Evolutionary conservation across 2,329 filamentous ascomycete species (phyloP).

Genomic region (Fusarium devonianum): DNA sequence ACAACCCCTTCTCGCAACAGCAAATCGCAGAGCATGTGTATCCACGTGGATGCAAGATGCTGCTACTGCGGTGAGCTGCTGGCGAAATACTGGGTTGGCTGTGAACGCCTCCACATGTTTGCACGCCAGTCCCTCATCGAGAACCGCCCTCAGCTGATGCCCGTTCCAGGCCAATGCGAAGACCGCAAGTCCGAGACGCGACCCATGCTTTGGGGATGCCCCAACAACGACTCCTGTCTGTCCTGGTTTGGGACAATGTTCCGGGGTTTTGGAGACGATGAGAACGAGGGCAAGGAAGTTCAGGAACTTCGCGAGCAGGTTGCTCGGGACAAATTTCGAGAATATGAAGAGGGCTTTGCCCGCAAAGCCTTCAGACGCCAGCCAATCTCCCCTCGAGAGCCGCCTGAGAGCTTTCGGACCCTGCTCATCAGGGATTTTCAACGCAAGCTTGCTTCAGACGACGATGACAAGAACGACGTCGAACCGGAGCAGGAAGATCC

Average conservation of each 20-base stretch:
- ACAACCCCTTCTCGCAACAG: too few relatives aligned
- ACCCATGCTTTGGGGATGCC: constrained; percentile 18
- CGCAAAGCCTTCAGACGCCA: constrained; percentile 7
- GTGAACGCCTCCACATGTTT: constrained; percentile 1
- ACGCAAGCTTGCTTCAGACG: neutral
- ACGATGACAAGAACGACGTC: neutral
- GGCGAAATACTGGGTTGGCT: constrained; percentile 1
- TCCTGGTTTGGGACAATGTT: constrained; percentile 20
- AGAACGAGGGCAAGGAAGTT: neutral
- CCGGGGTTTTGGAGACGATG: neutral
- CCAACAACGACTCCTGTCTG: constrained; percentile 14
- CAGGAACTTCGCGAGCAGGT: neutral
- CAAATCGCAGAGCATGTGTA: constrained; percentile 10
- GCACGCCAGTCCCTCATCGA: neutral
- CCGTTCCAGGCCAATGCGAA: neutral
- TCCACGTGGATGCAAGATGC: constrained; percentile 7
- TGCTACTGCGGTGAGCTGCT: constrained; percentile 24
- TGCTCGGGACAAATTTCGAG: constrained; percentile 9
- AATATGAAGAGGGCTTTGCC: constrained; percentile 17
- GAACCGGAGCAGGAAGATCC: neutral
- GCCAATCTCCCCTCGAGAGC: neutral
- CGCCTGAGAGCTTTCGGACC: constrained; percentile 5
- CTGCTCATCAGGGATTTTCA: neutral
- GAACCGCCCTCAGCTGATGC: neutral
- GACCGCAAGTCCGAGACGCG: neutral